phyloP scores from a whole-genome alignment of 371 early-diverging fungal genomes.

The Syncephalastrum sp. region DNA sequence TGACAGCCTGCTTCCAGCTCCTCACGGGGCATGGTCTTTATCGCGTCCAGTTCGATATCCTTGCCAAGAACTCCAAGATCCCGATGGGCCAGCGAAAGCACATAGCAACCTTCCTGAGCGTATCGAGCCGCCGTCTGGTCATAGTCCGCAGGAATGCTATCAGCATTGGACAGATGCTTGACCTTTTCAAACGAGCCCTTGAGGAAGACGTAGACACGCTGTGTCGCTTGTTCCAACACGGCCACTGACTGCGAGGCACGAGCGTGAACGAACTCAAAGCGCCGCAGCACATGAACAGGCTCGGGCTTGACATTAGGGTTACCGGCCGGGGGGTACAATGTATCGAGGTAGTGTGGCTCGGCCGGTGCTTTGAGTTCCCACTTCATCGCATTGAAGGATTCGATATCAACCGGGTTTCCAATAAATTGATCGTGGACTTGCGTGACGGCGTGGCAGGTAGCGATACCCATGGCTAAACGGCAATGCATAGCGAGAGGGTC shows the following conservation, averaged over 20 bases:
- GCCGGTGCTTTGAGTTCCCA: slow-evolving; percentile 23
- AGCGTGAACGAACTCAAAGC: slow-evolving; percentile 91
- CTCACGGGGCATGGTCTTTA: slow-evolving; percentile 54
- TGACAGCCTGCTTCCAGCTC: slow-evolving; percentile 64
- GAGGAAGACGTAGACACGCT: slow-evolving; percentile 62
- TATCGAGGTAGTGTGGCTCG: slow-evolving; percentile 22
- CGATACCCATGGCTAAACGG: slow-evolving; percentile 55
- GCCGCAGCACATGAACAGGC: slow-evolving; percentile 56
- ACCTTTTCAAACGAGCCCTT: slow-evolving; percentile 86
- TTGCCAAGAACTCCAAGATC: slow-evolving; percentile 45
- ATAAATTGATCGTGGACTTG: slow-evolving; percentile 62
- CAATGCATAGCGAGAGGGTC: slow-evolving; percentile 24
- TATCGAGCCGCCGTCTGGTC: slow-evolving; percentile 56
- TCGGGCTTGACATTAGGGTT: slow-evolving; percentile 14
- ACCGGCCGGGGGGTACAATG: slow-evolving; percentile 16
- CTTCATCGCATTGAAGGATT: slow-evolving; percentile 68
- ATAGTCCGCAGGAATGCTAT: slow-evolving; percentile 64
- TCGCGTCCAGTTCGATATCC: slow-evolving; percentile 38
- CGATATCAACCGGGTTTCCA: slow-evolving; percentile 90
- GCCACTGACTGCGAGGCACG: slow-evolving; percentile 84
- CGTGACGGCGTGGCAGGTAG: slow-evolving; percentile 78
- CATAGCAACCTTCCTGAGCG: slow-evolving; percentile 81
- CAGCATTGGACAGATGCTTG: slow-evolving; percentile 44
- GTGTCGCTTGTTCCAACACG: slow-evolving; percentile 53
- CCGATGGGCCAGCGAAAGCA: slow-evolving; percentile 71